phyloP scores from a whole-genome alignment of 1,284 basidiomycete species.

The Boletus sp. region DNA sequence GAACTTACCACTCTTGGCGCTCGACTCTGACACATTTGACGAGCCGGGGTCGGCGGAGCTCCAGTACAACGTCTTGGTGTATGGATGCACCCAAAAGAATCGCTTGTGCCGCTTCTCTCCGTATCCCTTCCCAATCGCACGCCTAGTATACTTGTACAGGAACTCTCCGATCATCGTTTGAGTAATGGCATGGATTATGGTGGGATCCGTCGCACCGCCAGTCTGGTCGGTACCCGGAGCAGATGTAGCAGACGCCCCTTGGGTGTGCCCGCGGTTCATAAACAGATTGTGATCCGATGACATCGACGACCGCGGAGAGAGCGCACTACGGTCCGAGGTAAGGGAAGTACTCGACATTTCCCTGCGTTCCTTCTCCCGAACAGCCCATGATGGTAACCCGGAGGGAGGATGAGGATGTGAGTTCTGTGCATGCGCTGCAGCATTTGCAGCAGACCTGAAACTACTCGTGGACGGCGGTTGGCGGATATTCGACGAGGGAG shows the following conservation, averaged over 20 bases:
- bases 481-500: conserved; percentile 60
- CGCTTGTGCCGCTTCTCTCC: conserved; percentile 89
- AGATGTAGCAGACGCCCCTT: conserved; percentile 37
- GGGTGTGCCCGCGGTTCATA: conserved; percentile 36
- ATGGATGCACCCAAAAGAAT: conserved; percentile 99
- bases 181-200: conserved; percentile 92
- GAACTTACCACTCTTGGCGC: conserved; percentile 90
- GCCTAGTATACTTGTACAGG: conserved; percentile 95
- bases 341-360: conserved; percentile 64
- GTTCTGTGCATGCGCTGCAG: conserved; percentile 46
- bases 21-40: conserved; percentile 82
- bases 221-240: conserved; percentile 29
- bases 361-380: conserved; percentile 47
- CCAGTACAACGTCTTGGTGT: conserved; percentile 98
- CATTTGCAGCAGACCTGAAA: conserved; percentile 69
- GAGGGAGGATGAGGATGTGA: conserved; percentile 35
- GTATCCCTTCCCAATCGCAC: conserved; percentile 86
- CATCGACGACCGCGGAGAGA: conserved; percentile 71
- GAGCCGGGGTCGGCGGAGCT: conserved; percentile 91
- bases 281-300: conserved; percentile 65
- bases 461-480: conserved; percentile 75
- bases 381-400: conserved; percentile 41
- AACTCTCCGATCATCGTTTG: conserved; percentile 99
- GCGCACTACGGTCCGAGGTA: conserved; percentile 57
- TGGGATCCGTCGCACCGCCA: conserved; percentile 67